Evolutionary conservation across 2,329 filamentous ascomycete genomes (phyloP).

Genomic region (Lecanosticta acicola): DNA sequence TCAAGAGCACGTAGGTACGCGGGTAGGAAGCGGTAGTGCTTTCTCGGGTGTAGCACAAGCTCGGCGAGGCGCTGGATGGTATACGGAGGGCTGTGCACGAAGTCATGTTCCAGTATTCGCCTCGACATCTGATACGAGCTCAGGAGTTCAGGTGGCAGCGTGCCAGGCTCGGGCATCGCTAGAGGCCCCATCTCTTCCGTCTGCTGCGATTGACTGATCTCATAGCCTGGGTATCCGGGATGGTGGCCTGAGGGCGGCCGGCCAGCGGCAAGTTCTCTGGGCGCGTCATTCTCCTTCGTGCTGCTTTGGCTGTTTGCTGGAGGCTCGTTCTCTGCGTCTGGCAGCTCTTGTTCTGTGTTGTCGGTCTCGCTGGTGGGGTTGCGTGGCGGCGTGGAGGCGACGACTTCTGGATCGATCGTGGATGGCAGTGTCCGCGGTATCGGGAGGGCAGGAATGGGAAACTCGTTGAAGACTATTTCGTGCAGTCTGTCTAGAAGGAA

Average conservation of each 20-base stretch:
- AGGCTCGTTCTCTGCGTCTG: conserved; percentile 17
- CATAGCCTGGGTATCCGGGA: conserved; percentile 32
- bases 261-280: conserved; percentile 33
- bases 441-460: conserved; percentile 61
- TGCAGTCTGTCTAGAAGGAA: conserved; percentile 64
- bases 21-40: conserved; percentile 74
- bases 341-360: conserved; percentile 19
- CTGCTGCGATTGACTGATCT: conserved; percentile 22
- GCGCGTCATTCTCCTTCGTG: conserved; percentile 62
- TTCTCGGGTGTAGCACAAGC: conserved; percentile 68
- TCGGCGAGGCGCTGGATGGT: conserved; percentile 90
- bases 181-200: conserved; percentile 23
- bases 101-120: conserved; percentile 45
- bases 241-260: conserved; percentile 31
- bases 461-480: conserved; percentile 69
- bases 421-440: conserved; percentile 43
- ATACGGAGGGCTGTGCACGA: conserved; percentile 73
- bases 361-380: conserved; percentile 32
- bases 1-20: conserved; percentile 88
- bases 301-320: conserved; percentile 46
- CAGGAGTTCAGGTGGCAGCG: conserved; percentile 59
- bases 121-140: conserved; percentile 43
- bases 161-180: conserved; percentile 31
- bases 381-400: conserved; percentile 28
- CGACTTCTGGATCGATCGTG: conserved; percentile 33